phyloP scores from a whole-genome alignment of 805 yeast species.

The Saccharomycodes ludwigii region DNA sequence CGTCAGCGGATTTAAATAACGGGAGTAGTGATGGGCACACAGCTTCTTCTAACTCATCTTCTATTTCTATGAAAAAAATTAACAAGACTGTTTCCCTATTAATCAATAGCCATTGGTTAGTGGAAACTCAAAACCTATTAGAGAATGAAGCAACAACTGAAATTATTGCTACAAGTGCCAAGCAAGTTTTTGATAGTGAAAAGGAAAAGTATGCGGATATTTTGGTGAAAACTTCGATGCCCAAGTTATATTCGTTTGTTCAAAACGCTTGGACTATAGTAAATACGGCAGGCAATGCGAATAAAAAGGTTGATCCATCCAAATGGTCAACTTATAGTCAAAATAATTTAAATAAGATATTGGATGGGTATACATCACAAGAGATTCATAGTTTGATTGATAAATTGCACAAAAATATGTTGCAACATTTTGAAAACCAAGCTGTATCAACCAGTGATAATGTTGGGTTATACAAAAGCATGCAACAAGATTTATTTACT shows the following conservation, averaged over 20 bases:
- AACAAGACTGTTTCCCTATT: slow-evolving; percentile 35
- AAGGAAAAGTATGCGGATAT: slow-evolving; percentile 32
- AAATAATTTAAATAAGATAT: slow-evolving; percentile 43
- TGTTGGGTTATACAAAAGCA: slow-evolving; percentile 17
- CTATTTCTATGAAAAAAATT: too few relatives aligned
- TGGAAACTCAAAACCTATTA: slow-evolving; percentile 26
- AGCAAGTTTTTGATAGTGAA: slow-evolving; percentile 19
- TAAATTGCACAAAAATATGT: slow-evolving; percentile 43
- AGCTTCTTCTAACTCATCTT: not conserved
- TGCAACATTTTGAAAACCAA: slow-evolving; percentile 35
- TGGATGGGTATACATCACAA: slow-evolving; percentile 41
- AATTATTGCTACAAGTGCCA: slow-evolving; percentile 13
- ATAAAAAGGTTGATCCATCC: slow-evolving; percentile 30
- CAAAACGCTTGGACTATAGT: slow-evolving; percentile 45
- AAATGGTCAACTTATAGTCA: slow-evolving; percentile 54
- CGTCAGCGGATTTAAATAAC: too few relatives aligned
- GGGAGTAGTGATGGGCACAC: slow-evolving; percentile 1
- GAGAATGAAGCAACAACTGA: slow-evolving; percentile 13
- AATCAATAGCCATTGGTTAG: slow-evolving; percentile 41
- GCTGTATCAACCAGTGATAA: slow-evolving; percentile 9
- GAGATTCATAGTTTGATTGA: slow-evolving; percentile 46
- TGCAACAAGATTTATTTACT: slow-evolving; percentile 41
- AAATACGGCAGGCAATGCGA: slow-evolving; percentile 15
- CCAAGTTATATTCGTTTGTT: slow-evolving; percentile 55
- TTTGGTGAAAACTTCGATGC: slow-evolving; percentile 44